phyloP scores from a whole-genome alignment of 768 basidiomycete genomes.

The Agrocybe chaxingu region DNA sequence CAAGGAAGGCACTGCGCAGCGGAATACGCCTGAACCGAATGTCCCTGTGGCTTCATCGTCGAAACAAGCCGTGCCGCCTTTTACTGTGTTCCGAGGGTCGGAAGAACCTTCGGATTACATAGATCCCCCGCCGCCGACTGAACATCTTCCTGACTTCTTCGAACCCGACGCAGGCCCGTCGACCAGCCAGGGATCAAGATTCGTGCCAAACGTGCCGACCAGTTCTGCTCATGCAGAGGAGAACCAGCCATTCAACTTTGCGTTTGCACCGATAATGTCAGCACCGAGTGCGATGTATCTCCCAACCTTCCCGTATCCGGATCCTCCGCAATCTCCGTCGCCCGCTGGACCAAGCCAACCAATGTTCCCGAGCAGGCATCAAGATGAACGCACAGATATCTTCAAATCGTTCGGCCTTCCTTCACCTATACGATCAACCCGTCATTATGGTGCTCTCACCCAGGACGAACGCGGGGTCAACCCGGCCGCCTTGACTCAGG shows the following conservation, averaged over 20 bases:
- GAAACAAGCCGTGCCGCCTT: constrained; percentile 9
- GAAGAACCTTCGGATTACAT: constrained; percentile 24
- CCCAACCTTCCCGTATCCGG: constrained; percentile 48
- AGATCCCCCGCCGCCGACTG: constrained; percentile 50
- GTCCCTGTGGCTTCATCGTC: constrained; percentile 6
- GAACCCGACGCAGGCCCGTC: constrained; percentile 36
- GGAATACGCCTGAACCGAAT: constrained; percentile 9
- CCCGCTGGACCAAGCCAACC: constrained; percentile 35
- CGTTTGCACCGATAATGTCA: constrained; percentile 48
- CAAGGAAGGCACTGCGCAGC: background rate
- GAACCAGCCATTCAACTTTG: constrained; percentile 53
- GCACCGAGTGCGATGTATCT: constrained; percentile 45
- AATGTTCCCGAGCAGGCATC: constrained; percentile 22
- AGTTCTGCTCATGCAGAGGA: constrained; percentile 49
- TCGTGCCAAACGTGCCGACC: constrained; percentile 25
- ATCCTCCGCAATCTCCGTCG: constrained; percentile 57
- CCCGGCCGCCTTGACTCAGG: constrained; percentile 35
- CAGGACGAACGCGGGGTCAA: constrained; percentile 30
- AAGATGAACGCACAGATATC: constrained; percentile 38
- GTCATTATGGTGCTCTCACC: constrained; percentile 33
- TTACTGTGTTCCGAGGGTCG: constrained; percentile 16
- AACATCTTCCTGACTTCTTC: constrained; percentile 52
- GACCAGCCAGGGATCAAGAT: constrained; percentile 9
- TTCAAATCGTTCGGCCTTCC: constrained; percentile 47
- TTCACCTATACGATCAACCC: constrained; percentile 31